A percentile compares a stretch with the other conserved stretches of the same genome.
phyloP scores from a whole-genome alignment of 2,329 filamentous ascomycete genomes.

The Alternaria arborescens region DNA sequence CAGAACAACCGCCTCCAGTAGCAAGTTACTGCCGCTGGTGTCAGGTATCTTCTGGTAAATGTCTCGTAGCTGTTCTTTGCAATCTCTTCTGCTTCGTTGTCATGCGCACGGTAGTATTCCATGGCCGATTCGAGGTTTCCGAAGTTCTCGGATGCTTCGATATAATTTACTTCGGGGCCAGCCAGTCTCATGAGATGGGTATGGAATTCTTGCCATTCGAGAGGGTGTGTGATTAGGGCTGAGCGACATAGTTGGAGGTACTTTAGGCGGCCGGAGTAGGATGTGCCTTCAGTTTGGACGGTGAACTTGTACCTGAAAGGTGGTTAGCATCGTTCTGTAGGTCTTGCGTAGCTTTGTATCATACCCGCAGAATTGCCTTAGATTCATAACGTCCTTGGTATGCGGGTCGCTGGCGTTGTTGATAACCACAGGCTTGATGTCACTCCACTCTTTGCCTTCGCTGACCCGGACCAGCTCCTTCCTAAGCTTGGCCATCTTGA shows the following conservation, averaged over 20 bases:
- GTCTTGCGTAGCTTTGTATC: background rate
- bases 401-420: conserved; percentile 41
- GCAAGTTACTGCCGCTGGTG: conserved; percentile 46
- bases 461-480: conserved; percentile 41
- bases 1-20: conserved; percentile 46
- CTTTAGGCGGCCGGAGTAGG: conserved; percentile 63
- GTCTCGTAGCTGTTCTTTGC: conserved; percentile 44
- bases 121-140: conserved; percentile 43
- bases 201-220: conserved; percentile 48
- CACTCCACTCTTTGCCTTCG: conserved; percentile 42
- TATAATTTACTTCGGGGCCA: conserved; percentile 44
- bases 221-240: conserved; percentile 43
- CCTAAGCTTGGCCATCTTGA: conserved; percentile 44
- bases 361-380: conserved; percentile 45
- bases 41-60: conserved; percentile 43
- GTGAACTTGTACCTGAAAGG: conserved; percentile 60
- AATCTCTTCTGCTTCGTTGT: conserved; percentile 40
- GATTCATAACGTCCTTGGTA: conserved; percentile 47
- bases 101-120: conserved; percentile 43
- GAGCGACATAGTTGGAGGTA: conserved; percentile 61
- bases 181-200: conserved; percentile 44
- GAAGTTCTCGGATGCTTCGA: conserved; percentile 45
- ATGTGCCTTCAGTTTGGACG: conserved; percentile 62
- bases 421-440: conserved; percentile 48
- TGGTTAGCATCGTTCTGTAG: conserved; percentile 5